Percentiles rank a stretch among this genome's conserved stretches.
These are phyloP conservation scores for Vanderwaltozyma polyspora DNA, from an alignment of 805 yeast genomes.

Conservation along the genomic window DNA sequence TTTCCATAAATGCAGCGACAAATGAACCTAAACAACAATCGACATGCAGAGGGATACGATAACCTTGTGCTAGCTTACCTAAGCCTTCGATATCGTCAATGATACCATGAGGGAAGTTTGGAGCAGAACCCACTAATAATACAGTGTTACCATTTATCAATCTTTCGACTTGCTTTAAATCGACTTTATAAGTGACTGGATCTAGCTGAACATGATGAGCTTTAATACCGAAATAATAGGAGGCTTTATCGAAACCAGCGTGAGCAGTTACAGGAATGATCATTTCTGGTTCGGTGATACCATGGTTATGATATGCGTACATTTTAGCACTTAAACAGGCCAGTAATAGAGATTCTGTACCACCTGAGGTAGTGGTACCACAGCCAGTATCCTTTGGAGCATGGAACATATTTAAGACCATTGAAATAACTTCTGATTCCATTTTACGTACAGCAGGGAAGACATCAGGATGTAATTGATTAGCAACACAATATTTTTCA, in stretches of 20 bases:
- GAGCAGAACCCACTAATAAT: conserved; percentile 84
- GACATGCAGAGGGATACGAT: conserved; percentile 82
- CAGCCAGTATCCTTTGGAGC: conserved; percentile 54
- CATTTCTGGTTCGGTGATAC: conserved; percentile 69
- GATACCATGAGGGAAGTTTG: conserved; percentile 94
- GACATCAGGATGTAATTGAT: conserved; percentile 93
- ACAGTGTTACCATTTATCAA: conserved; percentile 73
- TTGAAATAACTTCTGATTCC: conserved; percentile 90
- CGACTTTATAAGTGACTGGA: conserved; percentile 55
- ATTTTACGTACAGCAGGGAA: conserved; percentile 93
- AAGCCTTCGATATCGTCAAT: conserved; percentile 77
- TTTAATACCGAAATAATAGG: conserved; percentile 79
- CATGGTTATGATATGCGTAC: conserved; percentile 46
- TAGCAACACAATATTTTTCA: conserved; percentile 69
- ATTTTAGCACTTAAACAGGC: conserved; percentile 85
- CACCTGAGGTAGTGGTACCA: conserved; percentile 88
- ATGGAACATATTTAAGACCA: conserved; percentile 72
- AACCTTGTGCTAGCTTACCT: conserved; percentile 45
- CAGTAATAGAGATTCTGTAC: conserved; percentile 82
- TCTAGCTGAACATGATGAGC: conserved; percentile 72
- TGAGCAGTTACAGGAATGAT: conserved; percentile 84
- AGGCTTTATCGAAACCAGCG: conserved; percentile 92
- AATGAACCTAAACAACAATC: conserved; percentile 95
- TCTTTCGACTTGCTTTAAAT: conserved; percentile 46
- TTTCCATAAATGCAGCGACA: conserved; percentile 66